Evolutionary conservation across 371 early-diverging fungal species (phyloP).

Genomic region (Saksenaea oblongispora): DNA sequence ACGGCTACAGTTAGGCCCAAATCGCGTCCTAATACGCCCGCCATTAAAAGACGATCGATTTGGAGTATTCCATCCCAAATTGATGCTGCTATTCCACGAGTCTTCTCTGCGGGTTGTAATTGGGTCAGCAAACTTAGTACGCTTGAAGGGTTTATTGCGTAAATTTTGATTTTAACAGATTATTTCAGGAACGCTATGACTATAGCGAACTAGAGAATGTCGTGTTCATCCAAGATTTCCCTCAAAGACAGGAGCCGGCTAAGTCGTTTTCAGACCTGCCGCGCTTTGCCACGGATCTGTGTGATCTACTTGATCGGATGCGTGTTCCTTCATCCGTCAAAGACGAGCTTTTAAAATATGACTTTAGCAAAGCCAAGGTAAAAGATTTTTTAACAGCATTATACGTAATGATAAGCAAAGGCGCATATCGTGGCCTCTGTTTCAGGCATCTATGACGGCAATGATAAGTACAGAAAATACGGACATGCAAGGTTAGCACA

Average conservation of each 20-base stretch:
- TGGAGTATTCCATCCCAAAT: constrained; percentile 47
- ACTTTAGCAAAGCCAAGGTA: constrained; percentile 43
- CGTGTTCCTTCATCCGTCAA: constrained; percentile 40
- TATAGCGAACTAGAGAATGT: constrained; percentile 51
- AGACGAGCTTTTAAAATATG: constrained; percentile 33
- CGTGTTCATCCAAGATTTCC: constrained; percentile 53
- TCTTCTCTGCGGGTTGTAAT: constrained; percentile 45
- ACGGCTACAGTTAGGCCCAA: constrained; percentile 19
- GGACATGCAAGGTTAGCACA: constrained; percentile 44
- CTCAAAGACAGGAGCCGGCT: constrained; percentile 6
- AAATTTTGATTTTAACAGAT: not conserved
- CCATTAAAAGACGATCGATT: constrained; percentile 35
- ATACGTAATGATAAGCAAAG: constrained; percentile 4
- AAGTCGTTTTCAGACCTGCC: constrained; percentile 19
- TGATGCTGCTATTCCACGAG: constrained; percentile 43
- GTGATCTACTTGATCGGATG: constrained; percentile 34
- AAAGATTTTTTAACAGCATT: too few species aligned
- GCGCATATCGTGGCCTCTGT: constrained; percentile 46
- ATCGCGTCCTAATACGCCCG: constrained; percentile 35
- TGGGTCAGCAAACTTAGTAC: constrained; percentile 51
- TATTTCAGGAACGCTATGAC: constrained; percentile 34
- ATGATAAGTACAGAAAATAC: constrained; percentile 23
- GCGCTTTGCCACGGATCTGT: constrained; percentile 35
- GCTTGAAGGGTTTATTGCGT: not conserved
- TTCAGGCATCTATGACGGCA: constrained; percentile 42